Evolutionary conservation across 331 rosid genomes (phyloP).

Genomic region (Rosa hybrid): DNA sequence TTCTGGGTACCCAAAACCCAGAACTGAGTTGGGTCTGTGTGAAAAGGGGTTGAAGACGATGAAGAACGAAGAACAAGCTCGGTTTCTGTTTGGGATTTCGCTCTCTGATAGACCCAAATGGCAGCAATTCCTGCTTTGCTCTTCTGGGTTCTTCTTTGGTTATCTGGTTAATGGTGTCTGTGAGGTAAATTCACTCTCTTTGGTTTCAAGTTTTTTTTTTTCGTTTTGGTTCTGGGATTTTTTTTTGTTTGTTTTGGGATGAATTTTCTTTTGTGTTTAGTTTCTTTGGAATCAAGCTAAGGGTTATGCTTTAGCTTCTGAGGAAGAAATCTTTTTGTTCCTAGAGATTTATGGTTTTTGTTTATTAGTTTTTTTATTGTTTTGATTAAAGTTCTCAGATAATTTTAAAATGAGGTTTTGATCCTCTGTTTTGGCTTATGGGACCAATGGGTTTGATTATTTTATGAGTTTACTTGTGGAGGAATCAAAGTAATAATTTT

Average conservation of each 20-base stretch:
- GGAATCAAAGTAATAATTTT: background rate
- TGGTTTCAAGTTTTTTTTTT: slow-evolving; percentile 6
- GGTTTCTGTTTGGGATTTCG: slow-evolving; percentile 87
- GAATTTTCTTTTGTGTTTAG: background rate
- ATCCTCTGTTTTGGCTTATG: slow-evolving; percentile 19
- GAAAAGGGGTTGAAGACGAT: slow-evolving; percentile 25
- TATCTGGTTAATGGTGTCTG: slow-evolving; percentile 92
- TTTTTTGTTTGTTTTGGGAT: slow-evolving; percentile 12
- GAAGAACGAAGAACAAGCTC: slow-evolving; percentile 79
- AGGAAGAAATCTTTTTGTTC: background rate
- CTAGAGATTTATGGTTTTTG: background rate
- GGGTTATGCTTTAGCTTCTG: background rate
- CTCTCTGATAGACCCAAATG: slow-evolving; percentile 83
- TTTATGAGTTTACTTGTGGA: slow-evolving; percentile 5
- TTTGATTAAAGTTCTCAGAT: slow-evolving; percentile 16
- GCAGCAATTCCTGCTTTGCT: slow-evolving; percentile 90
- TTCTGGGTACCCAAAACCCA: slow-evolving; percentile 22
- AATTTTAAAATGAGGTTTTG: background rate
- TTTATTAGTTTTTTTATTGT: background rate
- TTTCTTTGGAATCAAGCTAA: slow-evolving; percentile 17
- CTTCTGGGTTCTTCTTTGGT: slow-evolving; percentile 96
- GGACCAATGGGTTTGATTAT: slow-evolving; percentile 14
- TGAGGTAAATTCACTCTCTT: slow-evolving; percentile 55
- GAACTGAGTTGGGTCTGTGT: slow-evolving; percentile 1
- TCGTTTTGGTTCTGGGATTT: background rate